A percentile compares a stretch with the other conserved stretches of the same genome.
phyloP scores from a whole-genome alignment of 179 eudicot genomes.

The Beta macrorhiza region DNA sequence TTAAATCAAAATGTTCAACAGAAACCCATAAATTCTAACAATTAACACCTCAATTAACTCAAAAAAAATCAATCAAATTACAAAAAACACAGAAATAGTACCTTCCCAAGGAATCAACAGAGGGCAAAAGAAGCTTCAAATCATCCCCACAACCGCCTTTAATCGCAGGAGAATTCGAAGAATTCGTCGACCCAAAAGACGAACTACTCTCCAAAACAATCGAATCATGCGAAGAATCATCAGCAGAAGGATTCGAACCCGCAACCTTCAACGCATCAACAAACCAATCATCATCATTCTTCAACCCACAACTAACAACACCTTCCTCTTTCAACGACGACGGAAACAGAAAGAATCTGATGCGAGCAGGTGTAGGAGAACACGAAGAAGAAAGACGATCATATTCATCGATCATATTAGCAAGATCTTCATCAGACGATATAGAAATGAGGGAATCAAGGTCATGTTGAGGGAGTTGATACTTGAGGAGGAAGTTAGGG shows the following conservation, averaged over 20 bases:
- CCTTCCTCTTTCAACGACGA: neutral
- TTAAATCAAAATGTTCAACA: no score
- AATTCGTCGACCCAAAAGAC: constrained; percentile 67
- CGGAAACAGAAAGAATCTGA: constrained; percentile 66
- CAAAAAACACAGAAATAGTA: neutral
- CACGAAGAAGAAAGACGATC: constrained; percentile 37
- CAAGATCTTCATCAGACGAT: constrained; percentile 66
- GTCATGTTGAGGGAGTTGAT: constrained; percentile 80
- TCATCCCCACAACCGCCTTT: constrained; percentile 42
- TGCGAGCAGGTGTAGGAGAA: constrained; percentile 43
- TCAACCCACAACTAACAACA: constrained; percentile 13
- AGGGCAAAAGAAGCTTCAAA: constrained; percentile 43
- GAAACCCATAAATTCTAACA: neutral
- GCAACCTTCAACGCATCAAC: constrained; percentile 55
- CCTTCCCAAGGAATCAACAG: constrained; percentile 65
- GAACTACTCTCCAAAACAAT: constrained; percentile 64
- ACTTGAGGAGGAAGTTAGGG: constrained; percentile 55
- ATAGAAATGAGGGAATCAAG: constrained; percentile 77
- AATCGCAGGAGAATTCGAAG: constrained; percentile 56
- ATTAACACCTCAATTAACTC: neutral
- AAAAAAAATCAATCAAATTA: neutral
- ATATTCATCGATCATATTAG: constrained; percentile 76
- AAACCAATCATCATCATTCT: constrained; percentile 54
- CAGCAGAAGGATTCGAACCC: constrained; percentile 36
- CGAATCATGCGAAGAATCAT: constrained; percentile 37